Conservation (phyloP, 768 basidiomycete species). For the Symmetrospora coprosmae region DNA sequence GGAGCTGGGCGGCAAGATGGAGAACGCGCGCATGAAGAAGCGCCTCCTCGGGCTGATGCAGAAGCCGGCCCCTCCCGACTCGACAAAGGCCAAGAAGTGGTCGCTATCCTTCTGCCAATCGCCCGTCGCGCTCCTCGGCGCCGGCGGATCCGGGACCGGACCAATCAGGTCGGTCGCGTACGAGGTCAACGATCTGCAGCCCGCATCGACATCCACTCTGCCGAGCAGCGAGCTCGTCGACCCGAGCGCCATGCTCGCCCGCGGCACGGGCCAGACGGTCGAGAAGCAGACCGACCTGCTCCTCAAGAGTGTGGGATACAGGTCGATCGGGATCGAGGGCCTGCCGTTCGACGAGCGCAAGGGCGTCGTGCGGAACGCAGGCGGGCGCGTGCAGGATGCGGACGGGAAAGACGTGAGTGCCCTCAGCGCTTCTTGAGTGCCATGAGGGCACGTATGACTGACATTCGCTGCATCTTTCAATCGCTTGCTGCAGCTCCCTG, state of each 20-base stretch:
- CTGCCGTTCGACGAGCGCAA: conserved; percentile 37
- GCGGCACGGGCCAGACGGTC: conserved; percentile 46
- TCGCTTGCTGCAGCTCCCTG: conserved; percentile 37
- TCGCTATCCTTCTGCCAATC: conserved; percentile 66
- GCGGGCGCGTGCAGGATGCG: conserved; percentile 37
- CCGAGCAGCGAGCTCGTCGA: conserved; percentile 25
- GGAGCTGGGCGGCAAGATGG: conserved; percentile 18
- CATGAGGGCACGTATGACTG: background rate
- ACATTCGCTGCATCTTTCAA: background rate
- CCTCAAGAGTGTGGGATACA: conserved; percentile 76
- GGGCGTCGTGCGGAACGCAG: conserved; percentile 42
- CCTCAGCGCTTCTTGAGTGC: background rate
- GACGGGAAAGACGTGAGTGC: conserved; percentile 35
- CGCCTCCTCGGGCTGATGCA: conserved; percentile 38
- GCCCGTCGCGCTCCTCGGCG: conserved; percentile 42
- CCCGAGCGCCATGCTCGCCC: conserved; percentile 41
- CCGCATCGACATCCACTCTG: background rate
- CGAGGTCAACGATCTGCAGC: conserved; percentile 10
- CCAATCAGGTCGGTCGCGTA: conserved; percentile 10
- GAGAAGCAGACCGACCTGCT: conserved; percentile 57
- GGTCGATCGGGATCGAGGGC: conserved; percentile 32
- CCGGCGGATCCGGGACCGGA: background rate
- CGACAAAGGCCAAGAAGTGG: conserved; percentile 62
- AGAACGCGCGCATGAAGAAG: conserved; percentile 37
- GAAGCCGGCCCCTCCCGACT: conserved; percentile 38